A percentile compares a stretch with the other conserved stretches of the same genome.
Conservation (phyloP, 1,139 yeast species). For the Lodderomyces jiufengensis region DNA sequence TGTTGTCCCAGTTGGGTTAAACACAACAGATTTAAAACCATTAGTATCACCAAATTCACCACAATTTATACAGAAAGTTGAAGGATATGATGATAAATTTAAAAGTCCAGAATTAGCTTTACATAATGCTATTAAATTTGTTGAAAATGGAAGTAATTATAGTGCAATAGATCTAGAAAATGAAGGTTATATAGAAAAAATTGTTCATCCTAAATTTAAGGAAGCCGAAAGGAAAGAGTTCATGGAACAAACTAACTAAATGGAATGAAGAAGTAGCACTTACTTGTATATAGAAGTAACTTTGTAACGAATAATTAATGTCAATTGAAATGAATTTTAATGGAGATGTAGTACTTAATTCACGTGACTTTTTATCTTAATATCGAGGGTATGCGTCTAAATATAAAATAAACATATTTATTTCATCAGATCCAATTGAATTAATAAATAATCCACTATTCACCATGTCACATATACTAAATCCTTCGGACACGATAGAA, state of each 20-base stretch:
- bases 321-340: too few species aligned
- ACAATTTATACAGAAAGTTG: conserved; percentile 60
- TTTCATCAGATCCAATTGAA: too few species aligned
- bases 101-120: conserved; percentile 73
- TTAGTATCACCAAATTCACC: conserved; percentile 71
- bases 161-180: conserved; percentile 37
- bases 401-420: too few species aligned
- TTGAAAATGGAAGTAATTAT: conserved; percentile 63
- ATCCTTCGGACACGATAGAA: not conserved
- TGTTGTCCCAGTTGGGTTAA: conserved; percentile 66
- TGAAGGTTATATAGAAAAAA: conserved; percentile 44
- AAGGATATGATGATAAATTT: conserved; percentile 70
- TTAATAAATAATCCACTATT: too few species aligned
- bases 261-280: not conserved
- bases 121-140: conserved; percentile 68
- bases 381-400: too few species aligned
- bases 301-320: not conserved
- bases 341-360: too few species aligned
- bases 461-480: too few species aligned
- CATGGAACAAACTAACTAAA: conserved; percentile 2
- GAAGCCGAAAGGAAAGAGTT: conserved; percentile 4
- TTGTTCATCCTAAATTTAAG: conserved; percentile 24
- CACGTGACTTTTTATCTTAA: too few species aligned
- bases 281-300: not conserved
- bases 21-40: conserved; percentile 55